Evolutionary conservation across 805 yeast species (phyloP).

Genomic region (Phaffomyces antillensis): DNA sequence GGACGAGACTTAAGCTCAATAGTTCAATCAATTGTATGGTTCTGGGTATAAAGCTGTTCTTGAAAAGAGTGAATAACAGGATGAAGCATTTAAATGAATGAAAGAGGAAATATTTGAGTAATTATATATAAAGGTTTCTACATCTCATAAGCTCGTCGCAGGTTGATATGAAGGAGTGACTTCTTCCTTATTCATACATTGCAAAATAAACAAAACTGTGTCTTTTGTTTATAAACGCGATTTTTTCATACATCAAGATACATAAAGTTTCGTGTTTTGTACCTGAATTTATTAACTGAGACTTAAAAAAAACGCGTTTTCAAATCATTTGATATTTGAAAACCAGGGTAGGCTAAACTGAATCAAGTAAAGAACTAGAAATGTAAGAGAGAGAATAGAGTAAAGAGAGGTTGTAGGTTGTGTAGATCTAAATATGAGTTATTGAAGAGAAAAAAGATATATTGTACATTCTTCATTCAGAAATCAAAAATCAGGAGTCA

Average conservation of each 20-base stretch:
- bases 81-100: not conserved
- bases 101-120: not conserved
- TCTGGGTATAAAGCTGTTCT: too few relatives aligned
- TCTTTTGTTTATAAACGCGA: not conserved
- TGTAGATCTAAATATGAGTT: too few relatives aligned
- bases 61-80: not conserved
- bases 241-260: not conserved
- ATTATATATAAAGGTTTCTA: not conserved
- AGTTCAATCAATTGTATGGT: not conserved
- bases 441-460: too few relatives aligned
- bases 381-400: too few relatives aligned
- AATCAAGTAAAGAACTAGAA: too few relatives aligned
- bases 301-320: too few relatives aligned
- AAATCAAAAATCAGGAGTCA: too few relatives aligned
- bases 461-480: too few relatives aligned
- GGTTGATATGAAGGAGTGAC: not conserved
- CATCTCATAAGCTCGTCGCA: not conserved
- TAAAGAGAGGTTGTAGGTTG: too few relatives aligned
- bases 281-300: too few relatives aligned
- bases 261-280: not conserved
- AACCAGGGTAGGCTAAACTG: too few relatives aligned
- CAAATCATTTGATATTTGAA: too few relatives aligned
- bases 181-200: not conserved
- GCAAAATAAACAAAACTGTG: not conserved
- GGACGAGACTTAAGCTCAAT: conserved; percentile 24